A percentile compares a stretch with the other conserved stretches of the same genome.
Conservation (phyloP, 2,329 filamentous ascomycete species). For the Ceratocystis albifundus region DNA sequence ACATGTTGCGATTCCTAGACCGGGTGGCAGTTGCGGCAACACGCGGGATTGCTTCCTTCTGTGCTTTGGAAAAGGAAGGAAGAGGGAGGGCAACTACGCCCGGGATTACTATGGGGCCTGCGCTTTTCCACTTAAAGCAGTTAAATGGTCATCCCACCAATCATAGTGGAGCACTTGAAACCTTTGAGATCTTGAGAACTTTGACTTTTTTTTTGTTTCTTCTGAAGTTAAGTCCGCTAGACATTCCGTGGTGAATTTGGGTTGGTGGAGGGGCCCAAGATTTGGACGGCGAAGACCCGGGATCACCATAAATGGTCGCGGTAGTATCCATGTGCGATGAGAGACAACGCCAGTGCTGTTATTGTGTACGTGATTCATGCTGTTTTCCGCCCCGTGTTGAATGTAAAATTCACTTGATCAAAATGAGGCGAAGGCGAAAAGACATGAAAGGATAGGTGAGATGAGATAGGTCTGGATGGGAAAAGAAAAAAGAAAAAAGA, state of each 20-base stretch:
- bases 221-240: not conserved
- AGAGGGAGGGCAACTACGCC: not conserved
- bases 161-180: not conserved
- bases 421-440: not conserved
- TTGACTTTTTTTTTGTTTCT: not conserved
- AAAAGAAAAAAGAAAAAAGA: too few species aligned
- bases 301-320: not conserved
- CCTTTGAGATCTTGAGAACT: not conserved
- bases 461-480: not conserved
- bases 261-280: too few species aligned
- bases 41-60: slow-evolving; percentile 4
- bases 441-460: not conserved
- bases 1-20: not conserved
- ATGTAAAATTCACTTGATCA: not conserved
- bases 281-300: too few species aligned
- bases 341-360: not conserved
- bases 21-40: not conserved
- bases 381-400: not conserved
- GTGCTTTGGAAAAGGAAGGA: not conserved
- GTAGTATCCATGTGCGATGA: not conserved
- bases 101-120: slow-evolving; percentile 9
- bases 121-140: slow-evolving; percentile 13
- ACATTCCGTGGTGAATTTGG: not conserved
- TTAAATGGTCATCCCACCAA: slow-evolving; percentile 16
- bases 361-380: not conserved